Evolutionary conservation across 495 filamentous ascomycete species (phyloP), one percentile per base, ranked within the genome.

Genomic region (Neurospora sp.): DNA sequence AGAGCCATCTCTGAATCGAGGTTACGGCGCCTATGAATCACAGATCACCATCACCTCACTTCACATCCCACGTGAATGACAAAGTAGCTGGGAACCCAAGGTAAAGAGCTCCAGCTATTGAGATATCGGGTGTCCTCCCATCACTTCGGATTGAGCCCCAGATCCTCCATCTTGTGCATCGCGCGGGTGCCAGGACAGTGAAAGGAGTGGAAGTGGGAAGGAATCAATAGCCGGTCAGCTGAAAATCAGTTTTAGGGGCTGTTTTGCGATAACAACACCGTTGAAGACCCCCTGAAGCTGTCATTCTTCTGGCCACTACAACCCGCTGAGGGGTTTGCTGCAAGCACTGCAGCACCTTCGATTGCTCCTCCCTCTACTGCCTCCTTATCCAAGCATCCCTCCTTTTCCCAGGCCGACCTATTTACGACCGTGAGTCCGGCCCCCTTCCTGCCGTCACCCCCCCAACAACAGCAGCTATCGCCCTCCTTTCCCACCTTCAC

Each of bases 401-500:
- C 54, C 54, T 66, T 62, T 66, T 35, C 54, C 27, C 7, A 18
- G 23, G 54, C 6, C 27, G 54, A 62, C 54, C 27, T 62, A 18
- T 35, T 35, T 66, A 66, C 54, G 14, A 66, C 70, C 69, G 69
- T 23, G 69, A 75, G 73, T 35, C 70, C 39, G 54, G 31, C 72
- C 78, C 78, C 75, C 70, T 69, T 69, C 69, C 62, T 54, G 69
- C 75, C 77, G 75, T 78, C 77, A 78, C 77, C 27, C 77, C 77
- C 72, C 77, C 71, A 72, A 75, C 71, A 75, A 70, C 72, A 54
- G n/a, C 70, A 71, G 35, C 69, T 66, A 74, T 71, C 70, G 20
- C 20, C 23, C 69, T 72, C 70, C 54, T 73, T 71, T 44, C 66
- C 69, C 48, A 70, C 59, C 73, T 59, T 71, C 62, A 72, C 72